phyloP scores from a whole-genome alignment of 305 asterid genomes.

The Caryopteris hybrid region DNA sequence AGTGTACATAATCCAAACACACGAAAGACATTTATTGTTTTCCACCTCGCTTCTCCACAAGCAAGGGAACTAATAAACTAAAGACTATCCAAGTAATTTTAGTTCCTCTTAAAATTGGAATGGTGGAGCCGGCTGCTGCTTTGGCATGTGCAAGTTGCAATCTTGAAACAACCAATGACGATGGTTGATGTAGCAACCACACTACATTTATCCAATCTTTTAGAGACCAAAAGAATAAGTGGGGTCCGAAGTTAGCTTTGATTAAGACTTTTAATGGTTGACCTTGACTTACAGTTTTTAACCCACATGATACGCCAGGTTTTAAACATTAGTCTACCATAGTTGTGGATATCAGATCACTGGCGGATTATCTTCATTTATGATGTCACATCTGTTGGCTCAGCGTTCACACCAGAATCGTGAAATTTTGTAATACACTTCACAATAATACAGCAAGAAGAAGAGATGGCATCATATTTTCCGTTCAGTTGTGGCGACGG shows the following conservation, averaged over 20 bases:
- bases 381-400: background rate
- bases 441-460: background rate
- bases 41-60: background rate
- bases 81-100: background rate
- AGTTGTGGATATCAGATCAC: background rate
- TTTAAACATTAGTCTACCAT: background rate
- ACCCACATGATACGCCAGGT: background rate
- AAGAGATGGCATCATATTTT: background rate
- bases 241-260: slow-evolving; percentile 14
- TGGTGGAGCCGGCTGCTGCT: background rate
- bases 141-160: slow-evolving; percentile 19
- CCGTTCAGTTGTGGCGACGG: background rate
- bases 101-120: background rate
- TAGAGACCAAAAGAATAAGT: background rate
- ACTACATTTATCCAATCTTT: slow-evolving; percentile 1
- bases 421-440: background rate
- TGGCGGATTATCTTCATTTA: background rate
- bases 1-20: background rate
- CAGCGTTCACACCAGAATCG: background rate
- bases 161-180: slow-evolving; percentile 2
- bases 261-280: slow-evolving; percentile 4
- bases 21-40: background rate
- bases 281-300: slow-evolving; percentile 32
- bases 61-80: background rate
- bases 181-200: background rate